Percentiles rank a stretch among this genome's conserved stretches.
phyloP scores from a whole-genome alignment of 768 basidiomycete species.

The Pleurotus giganteus region DNA sequence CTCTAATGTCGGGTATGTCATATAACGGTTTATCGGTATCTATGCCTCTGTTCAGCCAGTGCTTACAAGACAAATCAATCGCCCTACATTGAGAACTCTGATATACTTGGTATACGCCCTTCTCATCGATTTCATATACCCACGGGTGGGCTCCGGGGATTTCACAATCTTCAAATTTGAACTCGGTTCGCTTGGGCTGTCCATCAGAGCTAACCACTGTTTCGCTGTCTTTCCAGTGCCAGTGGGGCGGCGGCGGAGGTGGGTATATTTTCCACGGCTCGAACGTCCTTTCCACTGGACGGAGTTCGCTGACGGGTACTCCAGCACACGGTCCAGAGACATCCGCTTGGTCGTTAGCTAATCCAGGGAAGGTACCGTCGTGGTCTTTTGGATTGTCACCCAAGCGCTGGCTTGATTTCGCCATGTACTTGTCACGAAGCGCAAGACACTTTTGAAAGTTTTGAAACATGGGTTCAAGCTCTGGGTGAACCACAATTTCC shows the following conservation, averaged over 20 bases:
- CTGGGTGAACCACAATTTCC: conserved; percentile 14
- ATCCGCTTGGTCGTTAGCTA: conserved; percentile 60
- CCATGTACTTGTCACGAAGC: conserved; percentile 94
- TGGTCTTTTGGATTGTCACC: conserved; percentile 95
- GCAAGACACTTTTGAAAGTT: conserved; percentile 83
- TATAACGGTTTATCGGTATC: conserved; percentile 58
- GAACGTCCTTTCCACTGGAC: conserved; percentile 30
- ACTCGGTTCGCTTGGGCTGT: conserved; percentile 35
- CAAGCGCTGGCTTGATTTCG: conserved; percentile 81
- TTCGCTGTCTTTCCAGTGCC: conserved; percentile 76
- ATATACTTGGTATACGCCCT: conserved; percentile 91
- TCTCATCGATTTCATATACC: conserved; percentile 75
- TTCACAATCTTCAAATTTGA: conserved; percentile 66
- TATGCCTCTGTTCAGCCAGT: conserved; percentile 18
- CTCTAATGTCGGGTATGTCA: conserved; percentile 80
- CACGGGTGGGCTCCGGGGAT: conserved; percentile 69
- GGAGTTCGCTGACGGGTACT: conserved; percentile 31
- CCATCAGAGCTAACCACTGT: conserved; percentile 43
- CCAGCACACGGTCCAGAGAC: conserved; percentile 71
- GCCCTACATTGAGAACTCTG: conserved; percentile 33
- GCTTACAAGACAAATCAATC: not conserved
- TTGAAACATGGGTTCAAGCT: conserved; percentile 49
- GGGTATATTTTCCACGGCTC: conserved; percentile 89
- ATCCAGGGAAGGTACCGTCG: conserved; percentile 72
- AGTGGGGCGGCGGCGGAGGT: conserved; percentile 89